Conservation (phyloP, 2,329 filamentous ascomycete species). For the Calonectria pseudoreteaudii region DNA sequence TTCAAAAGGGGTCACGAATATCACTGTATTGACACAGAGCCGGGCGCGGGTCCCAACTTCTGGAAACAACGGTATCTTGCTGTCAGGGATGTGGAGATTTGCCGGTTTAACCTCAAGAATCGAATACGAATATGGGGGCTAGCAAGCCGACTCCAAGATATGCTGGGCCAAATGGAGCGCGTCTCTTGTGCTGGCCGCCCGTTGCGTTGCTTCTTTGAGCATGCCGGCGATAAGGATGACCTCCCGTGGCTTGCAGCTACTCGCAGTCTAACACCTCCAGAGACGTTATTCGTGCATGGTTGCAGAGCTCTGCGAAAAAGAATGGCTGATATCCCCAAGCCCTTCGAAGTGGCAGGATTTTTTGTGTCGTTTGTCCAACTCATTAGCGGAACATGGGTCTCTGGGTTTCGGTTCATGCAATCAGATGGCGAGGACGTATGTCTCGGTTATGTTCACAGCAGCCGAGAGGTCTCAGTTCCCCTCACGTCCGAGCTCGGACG, state of each 20-base stretch:
- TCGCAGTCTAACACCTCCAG: conserved; percentile 8
- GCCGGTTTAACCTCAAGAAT: conserved; percentile 5
- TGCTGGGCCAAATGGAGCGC: not conserved
- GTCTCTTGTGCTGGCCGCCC: conserved; percentile 11
- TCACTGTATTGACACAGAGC: conserved; percentile 13
- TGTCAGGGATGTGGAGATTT: not conserved
- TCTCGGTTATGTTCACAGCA: conserved; percentile 10
- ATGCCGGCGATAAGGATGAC: not conserved
- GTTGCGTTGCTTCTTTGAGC: conserved; percentile 14
- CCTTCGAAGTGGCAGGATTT: not conserved
- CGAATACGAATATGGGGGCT: conserved; percentile 25
- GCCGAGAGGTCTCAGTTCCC: conserved; percentile 11
- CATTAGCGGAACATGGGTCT: conserved; percentile 7
- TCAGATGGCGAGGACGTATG: not conserved
- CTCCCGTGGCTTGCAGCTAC: conserved; percentile 16
- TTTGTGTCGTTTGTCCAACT: conserved; percentile 17
- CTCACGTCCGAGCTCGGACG: not conserved
- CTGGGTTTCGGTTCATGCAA: conserved; percentile 17
- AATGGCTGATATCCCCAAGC: not conserved
- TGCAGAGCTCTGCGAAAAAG: conserved; percentile 15
- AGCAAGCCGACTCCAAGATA: conserved; percentile 1
- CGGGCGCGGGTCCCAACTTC: not conserved
- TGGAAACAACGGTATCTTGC: conserved; percentile 14
- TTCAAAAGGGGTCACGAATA: conserved; percentile 15
- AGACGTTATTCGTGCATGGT: not conserved